Evolutionary conservation across 495 filamentous ascomycete genomes (phyloP).

Genomic region (Trichoderma orchidacearum): DNA sequence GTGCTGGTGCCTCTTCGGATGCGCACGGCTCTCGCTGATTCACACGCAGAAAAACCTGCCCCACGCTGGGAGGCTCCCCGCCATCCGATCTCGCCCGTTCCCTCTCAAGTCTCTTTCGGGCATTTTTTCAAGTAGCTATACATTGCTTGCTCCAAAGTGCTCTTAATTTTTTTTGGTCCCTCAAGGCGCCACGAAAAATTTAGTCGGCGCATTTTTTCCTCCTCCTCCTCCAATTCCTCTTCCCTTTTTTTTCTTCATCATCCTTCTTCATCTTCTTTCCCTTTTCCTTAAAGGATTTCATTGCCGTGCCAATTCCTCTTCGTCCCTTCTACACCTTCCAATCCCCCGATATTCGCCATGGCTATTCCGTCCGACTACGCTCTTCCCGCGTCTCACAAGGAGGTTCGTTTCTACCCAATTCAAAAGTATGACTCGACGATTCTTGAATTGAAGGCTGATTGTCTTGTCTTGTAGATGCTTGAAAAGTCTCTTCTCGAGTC

Average conservation of each 20-base stretch:
- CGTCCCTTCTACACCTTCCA: not conserved
- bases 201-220: not conserved
- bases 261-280: conserved; percentile 1
- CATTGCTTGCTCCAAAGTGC: not conserved
- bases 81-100: not conserved
- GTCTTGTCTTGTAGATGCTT: conserved; percentile 57
- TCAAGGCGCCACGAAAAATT: not conserved
- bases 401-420: conserved; percentile 41
- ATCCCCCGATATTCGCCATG: conserved; percentile 16
- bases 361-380: conserved; percentile 61
- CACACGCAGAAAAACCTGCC: not conserved
- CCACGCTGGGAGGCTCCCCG: not conserved
- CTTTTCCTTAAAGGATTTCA: not conserved
- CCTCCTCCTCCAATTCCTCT: conserved; percentile 1
- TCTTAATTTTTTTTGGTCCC: too few species aligned
- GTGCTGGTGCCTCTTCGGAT: too few species aligned
- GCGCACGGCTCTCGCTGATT: not conserved
- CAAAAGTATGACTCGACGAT: not conserved
- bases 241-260: not conserved
- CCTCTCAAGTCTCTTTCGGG: not conserved
- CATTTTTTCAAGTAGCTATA: too few species aligned
- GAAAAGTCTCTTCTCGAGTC: conserved; percentile 70
- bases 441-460: conserved; percentile 3
- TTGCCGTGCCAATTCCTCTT: not conserved
- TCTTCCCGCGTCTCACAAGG: conserved; percentile 76